Base-by-base conservation (phyloP, 2,329 filamentous ascomycete species). In the Neocatenulostroma microsporum region DNA sequence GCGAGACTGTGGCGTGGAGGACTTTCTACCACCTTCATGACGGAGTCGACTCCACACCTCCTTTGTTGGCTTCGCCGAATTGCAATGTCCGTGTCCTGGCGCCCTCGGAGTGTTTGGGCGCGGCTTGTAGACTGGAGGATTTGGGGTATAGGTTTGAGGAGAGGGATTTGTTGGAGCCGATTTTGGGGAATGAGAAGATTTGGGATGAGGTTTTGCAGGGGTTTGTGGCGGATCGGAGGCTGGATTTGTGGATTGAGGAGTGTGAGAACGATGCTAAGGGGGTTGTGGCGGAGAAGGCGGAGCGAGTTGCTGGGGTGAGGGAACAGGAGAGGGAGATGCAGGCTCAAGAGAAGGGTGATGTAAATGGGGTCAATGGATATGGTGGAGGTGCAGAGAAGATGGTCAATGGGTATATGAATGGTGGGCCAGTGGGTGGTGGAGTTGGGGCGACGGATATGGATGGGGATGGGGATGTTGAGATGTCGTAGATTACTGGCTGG, bases 131-230 rank as follows among this genome's bases (percentile, higher is more conserved):
- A 40, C 72, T 74, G 3, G 70, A 80, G 19, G 67, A 72, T 23
- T 67, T 83, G 2, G 76, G 79, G 45, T 49, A 57, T 18, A 66
- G 76, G 5, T 69, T 68, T 40, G 17, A 39, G 3, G 50, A 58
- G 40, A 73, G 78, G 27, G 72, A 76, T 28, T 73, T 83, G 50
- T 73, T 78, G 40, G 69, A 76, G 39, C 79, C 78, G 39, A 72
- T 94, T 40, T 63, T 80, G 19, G 74, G 78, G 18, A 83, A 85
- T 40, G 82, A 91, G 64, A 68, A 74, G 39, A 70, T 71, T 39
- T 87, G 94, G 61, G 82, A 89, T 53, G 70, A 73, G 42, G 56
- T 73, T 9, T 67, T 95, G 25, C 64, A 69, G 34, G 69, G 71
- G 34, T 77, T 77, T 54, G 68, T 91, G 14, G 74, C 82, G 38